A percentile compares a stretch with the other conserved stretches of the same genome.
These are phyloP conservation scores for Uronychia binucleata DNA, from an alignment of 73 alveolate genomes.

Conservation along the genomic window DNA sequence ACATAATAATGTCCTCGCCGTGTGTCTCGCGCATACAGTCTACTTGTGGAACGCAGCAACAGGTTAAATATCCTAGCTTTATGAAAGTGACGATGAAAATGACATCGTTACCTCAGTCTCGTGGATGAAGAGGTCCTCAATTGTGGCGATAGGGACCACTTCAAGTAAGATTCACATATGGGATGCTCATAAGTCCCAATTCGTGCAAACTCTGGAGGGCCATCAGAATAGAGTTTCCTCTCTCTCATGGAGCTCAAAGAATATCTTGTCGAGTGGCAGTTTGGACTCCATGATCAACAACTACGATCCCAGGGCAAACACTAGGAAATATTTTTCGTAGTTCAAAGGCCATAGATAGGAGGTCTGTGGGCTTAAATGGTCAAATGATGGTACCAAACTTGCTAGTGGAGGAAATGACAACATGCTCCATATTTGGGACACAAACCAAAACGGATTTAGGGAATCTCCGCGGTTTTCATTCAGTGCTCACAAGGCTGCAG, in stretches of 20 bases:
- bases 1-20: slow-evolving; percentile 79
- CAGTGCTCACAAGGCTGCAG: slow-evolving; percentile 97
- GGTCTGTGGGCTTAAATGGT: slow-evolving; percentile 99
- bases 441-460: slow-evolving; percentile 48
- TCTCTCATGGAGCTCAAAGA: slow-evolving; percentile 80
- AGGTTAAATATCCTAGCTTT: slow-evolving; percentile 63
- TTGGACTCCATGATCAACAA: slow-evolving; percentile 83
- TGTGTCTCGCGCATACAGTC: slow-evolving; percentile 78
- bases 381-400: slow-evolving; percentile 93
- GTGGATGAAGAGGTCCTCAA: slow-evolving; percentile 49
- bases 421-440: slow-evolving; percentile 95
- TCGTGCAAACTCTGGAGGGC: slow-evolving; percentile 73
- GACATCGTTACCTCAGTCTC: slow-evolving; percentile 64
- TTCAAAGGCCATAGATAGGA: slow-evolving; percentile 90
- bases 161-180: slow-evolving; percentile 86
- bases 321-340: slow-evolving; percentile 49
- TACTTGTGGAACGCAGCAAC: slow-evolving; percentile 82
- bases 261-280: slow-evolving; percentile 82
- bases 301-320: slow-evolving; percentile 85
- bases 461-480: slow-evolving; percentile 72
- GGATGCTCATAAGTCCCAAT: slow-evolving; percentile 77
- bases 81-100: slow-evolving; percentile 65
- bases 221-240: slow-evolving; percentile 91
- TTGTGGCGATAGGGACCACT: slow-evolving; percentile 75
- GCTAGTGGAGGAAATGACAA: slow-evolving; percentile 99